Evolutionary conservation across 176 grass and related monocot genomes (phyloP).

Genomic region (Aechmea fasciata): DNA sequence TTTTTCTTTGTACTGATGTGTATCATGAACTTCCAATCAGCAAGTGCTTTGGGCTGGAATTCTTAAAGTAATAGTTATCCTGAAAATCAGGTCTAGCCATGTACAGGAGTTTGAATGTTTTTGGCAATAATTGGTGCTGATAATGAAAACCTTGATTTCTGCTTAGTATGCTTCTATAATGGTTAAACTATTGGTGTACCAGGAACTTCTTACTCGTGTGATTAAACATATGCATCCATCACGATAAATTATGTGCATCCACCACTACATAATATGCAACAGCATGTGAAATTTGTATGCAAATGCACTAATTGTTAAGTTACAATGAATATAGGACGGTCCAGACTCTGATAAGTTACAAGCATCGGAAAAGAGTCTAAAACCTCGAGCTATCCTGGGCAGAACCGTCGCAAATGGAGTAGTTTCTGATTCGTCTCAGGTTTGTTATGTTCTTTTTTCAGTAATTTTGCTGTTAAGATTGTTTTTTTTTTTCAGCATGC

Average conservation of each 20-base stretch:
- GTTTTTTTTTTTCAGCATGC: not conserved
- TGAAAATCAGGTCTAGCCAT: too few relatives aligned
- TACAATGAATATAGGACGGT: constrained; percentile 43
- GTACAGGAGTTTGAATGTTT: too few relatives aligned
- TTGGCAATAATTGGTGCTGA: too few relatives aligned
- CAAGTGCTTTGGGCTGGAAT: too few relatives aligned
- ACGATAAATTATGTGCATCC: too few relatives aligned
- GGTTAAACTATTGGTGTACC: constrained; percentile 1
- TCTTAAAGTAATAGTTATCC: too few relatives aligned
- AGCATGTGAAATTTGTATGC: not conserved
- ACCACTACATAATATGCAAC: not conserved
- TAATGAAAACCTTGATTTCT: too few relatives aligned
- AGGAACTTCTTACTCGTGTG: too few relatives aligned
- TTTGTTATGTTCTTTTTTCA: constrained; percentile 21
- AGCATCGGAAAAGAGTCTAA: constrained; percentile 65
- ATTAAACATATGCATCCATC: too few relatives aligned
- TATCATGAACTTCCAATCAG: not conserved
- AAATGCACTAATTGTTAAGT: not conserved
- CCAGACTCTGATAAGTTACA: constrained; percentile 55
- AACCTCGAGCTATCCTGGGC: constrained; percentile 48
- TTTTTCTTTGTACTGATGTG: not conserved
- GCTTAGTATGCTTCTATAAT: too few relatives aligned
- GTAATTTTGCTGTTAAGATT: not conserved
- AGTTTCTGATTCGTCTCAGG: constrained; percentile 69
- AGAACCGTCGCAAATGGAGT: constrained; percentile 80